These are phyloP conservation scores for Ophiosphaerella herpotricha DNA, from an alignment of 2,329 filamentous ascomycete genomes.

Conservation along the genomic window DNA sequence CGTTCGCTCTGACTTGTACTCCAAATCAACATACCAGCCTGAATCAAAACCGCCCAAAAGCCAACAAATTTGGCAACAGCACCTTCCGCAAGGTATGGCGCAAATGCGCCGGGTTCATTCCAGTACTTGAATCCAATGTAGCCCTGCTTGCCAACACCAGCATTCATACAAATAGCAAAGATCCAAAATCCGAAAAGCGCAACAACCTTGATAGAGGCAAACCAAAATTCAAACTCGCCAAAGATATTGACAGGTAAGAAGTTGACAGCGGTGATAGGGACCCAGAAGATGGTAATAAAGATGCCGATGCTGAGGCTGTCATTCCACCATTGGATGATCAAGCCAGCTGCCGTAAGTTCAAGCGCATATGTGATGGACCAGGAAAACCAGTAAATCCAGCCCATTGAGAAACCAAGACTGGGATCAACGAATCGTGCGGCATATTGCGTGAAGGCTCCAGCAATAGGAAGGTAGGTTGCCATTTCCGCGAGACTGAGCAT, in stretches of 20 bases:
- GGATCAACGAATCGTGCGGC: conserved; percentile 75
- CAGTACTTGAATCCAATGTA: conserved; percentile 77
- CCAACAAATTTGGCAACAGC: conserved; percentile 66
- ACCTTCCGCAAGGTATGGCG: conserved; percentile 65
- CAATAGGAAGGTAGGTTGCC: conserved; percentile 76
- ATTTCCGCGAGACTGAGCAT: conserved; percentile 71
- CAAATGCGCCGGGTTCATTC: conserved; percentile 70
- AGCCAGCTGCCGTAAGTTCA: conserved; percentile 71
- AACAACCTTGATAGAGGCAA: conserved; percentile 76
- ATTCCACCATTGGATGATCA: conserved; percentile 79
- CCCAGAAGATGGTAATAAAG: conserved; percentile 74
- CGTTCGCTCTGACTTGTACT: too few relatives aligned
- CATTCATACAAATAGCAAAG: conserved; percentile 75
- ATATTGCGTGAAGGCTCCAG: conserved; percentile 77
- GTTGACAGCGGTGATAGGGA: conserved; percentile 70
- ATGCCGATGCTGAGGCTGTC: conserved; percentile 66
- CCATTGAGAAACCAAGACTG: conserved; percentile 75
- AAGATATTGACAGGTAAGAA: conserved; percentile 74
- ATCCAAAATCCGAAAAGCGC: conserved; percentile 77
- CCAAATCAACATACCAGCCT: conserved; percentile 53
- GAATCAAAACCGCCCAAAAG: conserved; percentile 71
- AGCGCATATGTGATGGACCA: conserved; percentile 76
- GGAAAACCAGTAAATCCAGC: conserved; percentile 83
- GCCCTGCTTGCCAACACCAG: conserved; percentile 68
- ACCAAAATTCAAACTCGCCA: conserved; percentile 79